Base-by-base conservation (phyloP, 2,329 filamentous ascomycete genomes). In the Fusarium scirpi region DNA sequence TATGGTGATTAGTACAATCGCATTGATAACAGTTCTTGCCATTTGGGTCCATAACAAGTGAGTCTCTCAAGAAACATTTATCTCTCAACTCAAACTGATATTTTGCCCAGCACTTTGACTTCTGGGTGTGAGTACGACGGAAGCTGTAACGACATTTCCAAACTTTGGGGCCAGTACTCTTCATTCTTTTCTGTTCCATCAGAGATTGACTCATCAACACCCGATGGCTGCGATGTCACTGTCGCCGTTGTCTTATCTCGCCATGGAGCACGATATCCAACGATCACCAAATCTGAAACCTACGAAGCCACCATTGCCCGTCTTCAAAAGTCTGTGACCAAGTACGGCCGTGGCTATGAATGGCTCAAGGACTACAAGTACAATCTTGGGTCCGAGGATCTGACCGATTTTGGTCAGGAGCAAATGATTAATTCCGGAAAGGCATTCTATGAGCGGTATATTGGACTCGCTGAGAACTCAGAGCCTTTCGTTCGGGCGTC, bases 121-220 rank as follows among this genome's bases (percentile, higher is more conserved):
- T 54, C 65, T 41, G 69, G 69, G 20, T 79, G 76, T 38, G 72
- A 79, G 51, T 56, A 55, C 8, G 67, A 73, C 18, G 78, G 71
- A 16, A 75, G 64, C 54, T 94, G 92, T 79, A 84, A 85, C 49
- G 80, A 86, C 6, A 78, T 86, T 32, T 85, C 91, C 46, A 88
- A 89, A 71, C 86, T 84, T 58, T 97, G 94, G 93, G 94, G 94
- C 59, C 94, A 95, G 78, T 97, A 97, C 79, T 92, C 93, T 20
- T 93, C 94, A 3, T 97, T 90, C 81, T 97, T 92, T 80, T 86
- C 90, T 2, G 90, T 94, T 0, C 86, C 90, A 9, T 94, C 91
- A 2, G 83, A 87, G 5, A 87, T 93, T 53, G 83, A 88, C 18
- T 73, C 85, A 9, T 82, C 83, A 10, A 82, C 91, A 1, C 94